Conservation (phyloP, 2,329 filamentous ascomycete species). For the Xylariaceae sp. region DNA sequence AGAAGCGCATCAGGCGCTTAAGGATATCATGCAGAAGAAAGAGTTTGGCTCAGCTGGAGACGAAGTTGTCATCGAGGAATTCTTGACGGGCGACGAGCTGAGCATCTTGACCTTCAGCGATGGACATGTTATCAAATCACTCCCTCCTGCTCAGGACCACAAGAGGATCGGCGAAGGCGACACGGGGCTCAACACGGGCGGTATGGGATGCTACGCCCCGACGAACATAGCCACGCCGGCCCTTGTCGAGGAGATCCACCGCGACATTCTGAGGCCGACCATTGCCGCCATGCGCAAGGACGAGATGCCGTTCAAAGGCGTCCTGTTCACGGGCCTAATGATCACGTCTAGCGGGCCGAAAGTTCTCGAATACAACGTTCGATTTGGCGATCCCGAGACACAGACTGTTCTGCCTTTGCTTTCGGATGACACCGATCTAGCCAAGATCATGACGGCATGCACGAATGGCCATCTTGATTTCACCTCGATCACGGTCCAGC, state of each 20-base stretch:
- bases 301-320: constrained; percentile 63
- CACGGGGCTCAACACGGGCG: constrained; percentile 85
- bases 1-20: constrained; percentile 74
- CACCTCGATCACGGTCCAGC: constrained; percentile 59
- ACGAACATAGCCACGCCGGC: constrained; percentile 70
- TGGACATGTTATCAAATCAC: constrained; percentile 71
- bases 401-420: constrained; percentile 76
- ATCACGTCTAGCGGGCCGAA: constrained; percentile 65
- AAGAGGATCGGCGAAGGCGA: constrained; percentile 92
- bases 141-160: constrained; percentile 93
- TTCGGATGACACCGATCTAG: constrained; percentile 71
- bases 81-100: constrained; percentile 82
- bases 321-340: constrained; percentile 80
- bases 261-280: constrained; percentile 79
- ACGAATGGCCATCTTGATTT: constrained; percentile 65
- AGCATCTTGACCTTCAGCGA: constrained; percentile 89
- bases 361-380: constrained; percentile 72
- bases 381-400: constrained; percentile 72
- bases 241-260: constrained; percentile 71
- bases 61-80: constrained; percentile 94
- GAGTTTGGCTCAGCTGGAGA: constrained; percentile 82
- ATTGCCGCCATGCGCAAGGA: constrained; percentile 83
- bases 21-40: constrained; percentile 82
- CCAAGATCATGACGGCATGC: constrained; percentile 82
- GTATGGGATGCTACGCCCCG: constrained; percentile 97